Evolutionary conservation across 1,284 basidiomycete species (phyloP).

Genomic region (Calocybe gambosa): DNA sequence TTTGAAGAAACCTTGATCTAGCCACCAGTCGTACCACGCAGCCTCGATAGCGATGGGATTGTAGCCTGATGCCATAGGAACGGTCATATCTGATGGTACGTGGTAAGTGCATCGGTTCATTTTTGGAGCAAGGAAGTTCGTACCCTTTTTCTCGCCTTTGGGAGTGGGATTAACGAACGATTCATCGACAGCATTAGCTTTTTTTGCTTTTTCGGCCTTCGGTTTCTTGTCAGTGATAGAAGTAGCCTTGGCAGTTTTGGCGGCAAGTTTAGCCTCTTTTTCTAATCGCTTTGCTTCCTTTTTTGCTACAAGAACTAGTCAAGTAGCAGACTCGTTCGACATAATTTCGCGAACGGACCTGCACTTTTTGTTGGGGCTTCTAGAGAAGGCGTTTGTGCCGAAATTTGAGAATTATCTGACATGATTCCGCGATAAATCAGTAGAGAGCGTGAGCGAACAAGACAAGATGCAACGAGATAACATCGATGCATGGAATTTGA

Average conservation of each 20-base stretch:
- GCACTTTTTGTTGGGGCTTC: conserved; percentile 27
- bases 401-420: conserved; percentile 4
- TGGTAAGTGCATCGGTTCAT: neutral
- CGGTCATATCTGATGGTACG: conserved; percentile 65
- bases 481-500: conserved; percentile 19
- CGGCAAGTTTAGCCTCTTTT: conserved; percentile 75
- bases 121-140: conserved; percentile 5
- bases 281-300: conserved; percentile 69
- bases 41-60: conserved; percentile 95
- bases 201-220: conserved; percentile 77
- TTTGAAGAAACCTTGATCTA: conserved; percentile 83
- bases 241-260: conserved; percentile 61
- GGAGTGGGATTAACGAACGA: conserved; percentile 85
- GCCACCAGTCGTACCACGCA: conserved; percentile 99
- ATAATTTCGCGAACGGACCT: conserved; percentile 18
- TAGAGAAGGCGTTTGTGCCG: neutral
- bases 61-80: conserved; percentile 87
- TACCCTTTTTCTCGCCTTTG: conserved; percentile 87
- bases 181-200: conserved; percentile 65
- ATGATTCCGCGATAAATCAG: conserved; percentile 7
- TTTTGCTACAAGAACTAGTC: conserved; percentile 39
- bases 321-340: neutral
- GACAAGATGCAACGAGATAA: conserved; percentile 12
- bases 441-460: conserved; percentile 8
- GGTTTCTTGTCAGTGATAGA: conserved; percentile 49